Conservation (phyloP, 495 filamentous ascomycete species). For the Saxophila tyrrhenica region DNA sequence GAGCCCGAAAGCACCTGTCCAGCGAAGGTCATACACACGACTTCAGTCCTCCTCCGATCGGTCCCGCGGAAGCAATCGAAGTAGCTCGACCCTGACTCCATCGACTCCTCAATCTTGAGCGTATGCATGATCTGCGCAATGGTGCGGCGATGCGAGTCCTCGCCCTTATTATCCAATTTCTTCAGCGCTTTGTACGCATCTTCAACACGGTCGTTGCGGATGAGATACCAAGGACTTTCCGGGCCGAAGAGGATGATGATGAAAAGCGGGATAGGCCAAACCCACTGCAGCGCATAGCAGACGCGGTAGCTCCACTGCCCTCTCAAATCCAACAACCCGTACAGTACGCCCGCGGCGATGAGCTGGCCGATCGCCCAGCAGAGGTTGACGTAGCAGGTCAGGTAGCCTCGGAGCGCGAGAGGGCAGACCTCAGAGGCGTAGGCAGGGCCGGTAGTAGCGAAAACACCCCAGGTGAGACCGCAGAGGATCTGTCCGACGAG, state of each 20-base stretch:
- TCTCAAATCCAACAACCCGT: constrained; percentile 21
- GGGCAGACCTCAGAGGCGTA: constrained; percentile 11
- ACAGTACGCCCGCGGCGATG: constrained; percentile 9
- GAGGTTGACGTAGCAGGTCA: constrained; percentile 3
- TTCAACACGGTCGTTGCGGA: constrained; percentile 10
- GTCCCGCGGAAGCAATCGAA: constrained; percentile 62
- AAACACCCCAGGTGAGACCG: constrained; percentile 10
- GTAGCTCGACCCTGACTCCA: constrained; percentile 55
- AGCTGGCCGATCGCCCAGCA: constrained; percentile 11
- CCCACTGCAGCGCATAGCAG: constrained; percentile 17
- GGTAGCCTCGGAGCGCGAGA: constrained; percentile 3
- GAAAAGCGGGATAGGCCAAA: constrained; percentile 15
- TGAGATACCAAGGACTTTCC: constrained; percentile 15
- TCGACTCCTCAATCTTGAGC: constrained; percentile 56
- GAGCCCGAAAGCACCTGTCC: constrained; percentile 16
- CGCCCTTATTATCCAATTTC: constrained; percentile 42
- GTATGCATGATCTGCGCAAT: constrained; percentile 75
- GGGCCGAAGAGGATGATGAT: constrained; percentile 12
- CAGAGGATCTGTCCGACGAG: constrained; percentile 13
- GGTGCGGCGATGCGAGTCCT: constrained; percentile 54
- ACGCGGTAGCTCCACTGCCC: constrained; percentile 57
- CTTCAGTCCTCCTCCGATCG: constrained; percentile 55
- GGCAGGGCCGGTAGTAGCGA: constrained; percentile 2
- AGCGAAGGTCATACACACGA: background rate
- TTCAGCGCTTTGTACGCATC: constrained; percentile 4